Conservation (phyloP, 2,329 filamentous ascomycete species). For the Clarireedia sp. region DNA sequence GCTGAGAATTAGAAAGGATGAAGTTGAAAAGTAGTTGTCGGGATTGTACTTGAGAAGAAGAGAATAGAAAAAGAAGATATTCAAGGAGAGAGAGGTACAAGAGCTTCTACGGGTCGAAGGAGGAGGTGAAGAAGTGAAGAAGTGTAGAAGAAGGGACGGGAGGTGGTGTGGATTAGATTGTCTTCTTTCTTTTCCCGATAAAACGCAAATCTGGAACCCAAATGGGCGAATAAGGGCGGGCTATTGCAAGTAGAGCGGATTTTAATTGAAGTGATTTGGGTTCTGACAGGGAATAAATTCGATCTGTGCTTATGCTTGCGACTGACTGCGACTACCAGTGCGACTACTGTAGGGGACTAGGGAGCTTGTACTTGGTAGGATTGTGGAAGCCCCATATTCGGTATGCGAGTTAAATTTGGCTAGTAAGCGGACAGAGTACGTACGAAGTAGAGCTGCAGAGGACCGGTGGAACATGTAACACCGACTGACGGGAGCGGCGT, state of each 20-base stretch:
- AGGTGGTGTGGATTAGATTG: background rate
- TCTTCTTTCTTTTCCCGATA: background rate
- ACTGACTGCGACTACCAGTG: too few relatives aligned
- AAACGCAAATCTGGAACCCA: background rate
- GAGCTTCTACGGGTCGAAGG: background rate
- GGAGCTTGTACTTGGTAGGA: background rate
- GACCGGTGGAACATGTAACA: too few relatives aligned
- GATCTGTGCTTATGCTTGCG: background rate
- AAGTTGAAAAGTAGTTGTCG: background rate
- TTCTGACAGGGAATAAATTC: too few relatives aligned
- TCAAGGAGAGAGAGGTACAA: background rate
- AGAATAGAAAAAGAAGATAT: background rate
- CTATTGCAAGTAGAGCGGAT: background rate
- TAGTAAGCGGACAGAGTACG: too few relatives aligned
- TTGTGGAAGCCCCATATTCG: background rate
- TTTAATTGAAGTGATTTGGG: background rate
- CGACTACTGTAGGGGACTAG: too few relatives aligned
- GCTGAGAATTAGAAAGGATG: constrained; percentile 10
- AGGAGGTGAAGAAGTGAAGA: background rate
- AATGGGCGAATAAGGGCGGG: background rate
- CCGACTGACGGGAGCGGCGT: too few relatives aligned
- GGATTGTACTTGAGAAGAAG: constrained; percentile 1
- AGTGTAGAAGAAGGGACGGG: background rate
- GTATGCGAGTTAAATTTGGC: background rate
- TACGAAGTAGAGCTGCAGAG: too few relatives aligned